Conservation (phyloP, 1,139 yeast species). For the Spencermartinsiella ligniputridi region DNA sequence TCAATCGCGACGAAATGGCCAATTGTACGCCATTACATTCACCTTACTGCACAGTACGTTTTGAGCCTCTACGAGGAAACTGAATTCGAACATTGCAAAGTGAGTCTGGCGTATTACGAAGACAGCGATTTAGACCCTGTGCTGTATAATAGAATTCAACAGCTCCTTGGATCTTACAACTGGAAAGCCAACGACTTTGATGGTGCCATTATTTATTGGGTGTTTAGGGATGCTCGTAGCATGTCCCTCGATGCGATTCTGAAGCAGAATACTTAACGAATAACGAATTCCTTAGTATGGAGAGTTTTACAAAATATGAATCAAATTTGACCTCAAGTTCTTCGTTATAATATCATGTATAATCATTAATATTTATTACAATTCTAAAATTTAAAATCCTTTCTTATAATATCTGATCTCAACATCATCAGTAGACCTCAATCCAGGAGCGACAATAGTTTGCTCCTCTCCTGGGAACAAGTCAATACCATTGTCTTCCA, state of each 20-base stretch:
- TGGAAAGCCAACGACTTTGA: constrained; percentile 21
- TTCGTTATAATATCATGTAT: no score
- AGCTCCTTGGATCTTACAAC: constrained; percentile 14
- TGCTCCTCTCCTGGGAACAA: constrained; percentile 38
- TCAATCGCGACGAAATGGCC: constrained; percentile 21
- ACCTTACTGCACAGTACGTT: constrained; percentile 18
- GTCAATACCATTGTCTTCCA: constrained; percentile 44
- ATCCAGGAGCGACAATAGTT: constrained; percentile 12
- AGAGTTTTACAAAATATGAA: no score
- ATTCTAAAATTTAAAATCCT: background rate
- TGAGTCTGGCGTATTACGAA: constrained; percentile 17
- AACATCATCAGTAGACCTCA: constrained; percentile 12
- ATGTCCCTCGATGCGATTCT: constrained; percentile 18
- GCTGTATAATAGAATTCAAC: constrained; percentile 13
- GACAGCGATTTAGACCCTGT: constrained; percentile 17
- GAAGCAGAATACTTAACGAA: background rate
- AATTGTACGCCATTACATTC: constrained; percentile 15
- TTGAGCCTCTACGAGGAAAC: constrained; percentile 14
- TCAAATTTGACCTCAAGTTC: no score
- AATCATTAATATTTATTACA: no score
- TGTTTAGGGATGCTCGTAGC: constrained; percentile 20
- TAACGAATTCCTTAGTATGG: no score
- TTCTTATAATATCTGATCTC: constrained; percentile 13
- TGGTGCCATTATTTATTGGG: constrained; percentile 23
- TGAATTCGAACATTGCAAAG: constrained; percentile 21